Conservation (phyloP, 2,329 filamentous ascomycete genomes). For the Bertia moriformis region DNA sequence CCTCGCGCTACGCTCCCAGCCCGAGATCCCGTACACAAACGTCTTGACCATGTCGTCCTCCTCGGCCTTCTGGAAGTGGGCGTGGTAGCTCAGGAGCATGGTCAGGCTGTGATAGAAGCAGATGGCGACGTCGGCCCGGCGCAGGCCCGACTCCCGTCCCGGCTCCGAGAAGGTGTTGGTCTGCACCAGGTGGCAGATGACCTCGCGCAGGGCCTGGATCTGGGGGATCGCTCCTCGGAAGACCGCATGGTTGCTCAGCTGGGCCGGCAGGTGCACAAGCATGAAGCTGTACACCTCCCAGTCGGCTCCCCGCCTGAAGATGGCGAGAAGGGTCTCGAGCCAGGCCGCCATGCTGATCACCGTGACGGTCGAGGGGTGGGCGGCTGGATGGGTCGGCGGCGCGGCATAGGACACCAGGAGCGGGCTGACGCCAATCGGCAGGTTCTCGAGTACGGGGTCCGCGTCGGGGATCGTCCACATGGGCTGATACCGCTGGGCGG, state of each 20-base stretch:
- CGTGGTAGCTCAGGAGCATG: constrained; percentile 80
- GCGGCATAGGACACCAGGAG: not conserved
- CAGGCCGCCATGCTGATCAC: constrained; percentile 50
- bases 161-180: constrained; percentile 68
- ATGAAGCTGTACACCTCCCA: constrained; percentile 93
- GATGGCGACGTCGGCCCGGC: constrained; percentile 75
- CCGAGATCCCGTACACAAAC: constrained; percentile 72
- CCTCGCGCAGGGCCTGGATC: constrained; percentile 59
- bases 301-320: constrained; percentile 62
- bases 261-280: constrained; percentile 70
- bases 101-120: constrained; percentile 78
- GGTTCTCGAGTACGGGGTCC: not conserved
- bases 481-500: not conserved
- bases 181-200: constrained; percentile 72
- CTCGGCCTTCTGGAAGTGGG: constrained; percentile 68
- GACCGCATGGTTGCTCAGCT: constrained; percentile 77
- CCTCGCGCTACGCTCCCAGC: constrained; percentile 75
- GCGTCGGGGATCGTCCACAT: not conserved
- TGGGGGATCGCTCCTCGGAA: constrained; percentile 63
- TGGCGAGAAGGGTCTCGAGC: constrained; percentile 62
- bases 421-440: not conserved
- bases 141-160: constrained; percentile 61
- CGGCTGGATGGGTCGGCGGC: not conserved
- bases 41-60: constrained; percentile 79
- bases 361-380: not conserved